Evolutionary conservation across 2,329 filamentous ascomycete genomes (phyloP).

Genomic region (Sordariomycetes sp.): DNA sequence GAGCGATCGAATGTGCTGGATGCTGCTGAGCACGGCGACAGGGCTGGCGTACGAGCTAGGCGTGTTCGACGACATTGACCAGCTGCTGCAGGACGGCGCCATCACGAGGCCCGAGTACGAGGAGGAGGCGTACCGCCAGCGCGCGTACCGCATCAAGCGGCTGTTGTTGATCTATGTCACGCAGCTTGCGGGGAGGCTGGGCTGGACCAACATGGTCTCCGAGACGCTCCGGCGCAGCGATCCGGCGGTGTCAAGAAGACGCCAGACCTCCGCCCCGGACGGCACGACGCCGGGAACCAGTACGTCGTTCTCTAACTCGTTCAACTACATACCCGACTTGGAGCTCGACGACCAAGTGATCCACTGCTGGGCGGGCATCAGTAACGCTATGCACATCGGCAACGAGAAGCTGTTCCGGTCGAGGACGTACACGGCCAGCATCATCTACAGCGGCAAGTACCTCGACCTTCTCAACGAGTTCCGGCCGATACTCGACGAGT

Average conservation of each 20-base stretch:
- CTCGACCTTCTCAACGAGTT: conserved; percentile 70
- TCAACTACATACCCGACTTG: conserved; percentile 54
- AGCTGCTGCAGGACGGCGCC: conserved; percentile 44
- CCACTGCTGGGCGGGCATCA: conserved; percentile 90
- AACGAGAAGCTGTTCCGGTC: conserved; percentile 84
- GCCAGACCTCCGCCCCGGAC: conserved; percentile 32
- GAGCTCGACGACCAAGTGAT: conserved; percentile 58
- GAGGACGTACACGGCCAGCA: conserved; percentile 72
- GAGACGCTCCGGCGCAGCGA: conserved; percentile 46
- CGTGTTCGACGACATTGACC: conserved; percentile 83
- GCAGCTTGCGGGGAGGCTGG: conserved; percentile 83
- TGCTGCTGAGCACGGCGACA: conserved; percentile 84
- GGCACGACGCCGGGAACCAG: conserved; percentile 48
- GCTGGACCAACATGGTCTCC: conserved; percentile 88
- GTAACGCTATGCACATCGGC: conserved; percentile 79
- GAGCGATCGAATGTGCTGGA: conserved; percentile 94
- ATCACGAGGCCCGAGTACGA: conserved; percentile 54
- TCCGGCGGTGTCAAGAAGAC: conserved; percentile 36
- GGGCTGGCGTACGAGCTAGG: conserved; percentile 87
- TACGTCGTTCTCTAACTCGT: conserved; percentile 38
- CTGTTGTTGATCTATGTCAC: conserved; percentile 84
- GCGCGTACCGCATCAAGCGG: conserved; percentile 71
- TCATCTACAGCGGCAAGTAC: conserved; percentile 80
- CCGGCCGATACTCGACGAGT: conserved; percentile 62
- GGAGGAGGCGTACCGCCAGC: conserved; percentile 63